Evolutionary conservation across 2,329 filamentous ascomycete genomes (phyloP), one percentile per base, ranked within the genome.

Genomic region (Neurospora sp.): DNA sequence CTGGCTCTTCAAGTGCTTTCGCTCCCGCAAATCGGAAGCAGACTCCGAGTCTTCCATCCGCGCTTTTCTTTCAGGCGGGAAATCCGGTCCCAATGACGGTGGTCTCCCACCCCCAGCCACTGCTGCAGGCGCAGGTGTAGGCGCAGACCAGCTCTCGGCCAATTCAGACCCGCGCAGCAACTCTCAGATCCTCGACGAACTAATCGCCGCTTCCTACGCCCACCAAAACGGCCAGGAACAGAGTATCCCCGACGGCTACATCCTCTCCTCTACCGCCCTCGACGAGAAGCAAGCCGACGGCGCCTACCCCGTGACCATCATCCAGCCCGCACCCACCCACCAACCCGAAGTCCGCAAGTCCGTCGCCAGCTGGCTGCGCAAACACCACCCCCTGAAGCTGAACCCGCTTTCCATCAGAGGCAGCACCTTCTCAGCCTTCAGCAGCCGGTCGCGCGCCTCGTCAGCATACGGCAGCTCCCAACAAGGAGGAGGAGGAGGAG

Each of bases 331-430:
- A 6, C 71, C 69, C 19, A 69, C 68, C 66, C 38, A 66, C 65
- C 70, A 75, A 69, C 73, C 73, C 46, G 57, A 71, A 38, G 66
- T 75, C 40, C 70, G 74, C 19, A 68, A 52, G 52, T 75, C 74
- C 17, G 72, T 76, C 66, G 74, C 74, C n/a, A 76, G 74, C 72
- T 76, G 74, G 74, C 70, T 76, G 36, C 69, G 74, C 10, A 73
- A 73, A n/a, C 73, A 75, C 70, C 74, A 76, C 52, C 74, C 74
- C 38, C 72, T 76, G 38, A 71, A 73, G 40, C 66, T 75, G 36
- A 76, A 76, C 66, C 73, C 74, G 1, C 19, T 73, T 57, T 67
- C 66, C 43, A 69, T 68, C 12, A 36, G 66, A n/a, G 43, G 66
- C 65, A 71, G 70, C 67, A 77, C 67, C 8, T 65, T 65, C n/a